These are phyloP conservation scores for Botryotinia convoluta DNA, from an alignment of 2,329 filamentous ascomycete genomes.

Conservation along the genomic window DNA sequence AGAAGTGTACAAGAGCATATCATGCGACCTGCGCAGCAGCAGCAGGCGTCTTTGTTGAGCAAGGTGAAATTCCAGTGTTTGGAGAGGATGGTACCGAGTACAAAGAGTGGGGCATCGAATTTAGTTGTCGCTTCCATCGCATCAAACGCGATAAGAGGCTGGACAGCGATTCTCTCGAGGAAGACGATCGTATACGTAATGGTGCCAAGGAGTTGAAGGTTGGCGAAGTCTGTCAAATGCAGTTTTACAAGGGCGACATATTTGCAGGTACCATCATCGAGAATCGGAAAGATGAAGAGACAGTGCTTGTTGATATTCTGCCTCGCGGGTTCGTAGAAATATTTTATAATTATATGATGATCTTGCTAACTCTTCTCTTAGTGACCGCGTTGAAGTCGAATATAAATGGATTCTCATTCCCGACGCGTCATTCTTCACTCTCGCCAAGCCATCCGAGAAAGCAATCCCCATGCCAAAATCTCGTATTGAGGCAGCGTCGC, in stretches of 20 bases:
- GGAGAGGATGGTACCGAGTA: slow-evolving; percentile 90
- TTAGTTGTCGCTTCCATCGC: slow-evolving; percentile 92
- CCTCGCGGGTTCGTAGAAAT: slow-evolving; percentile 70
- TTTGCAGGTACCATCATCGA: slow-evolving; percentile 87
- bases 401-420: slow-evolving; percentile 81
- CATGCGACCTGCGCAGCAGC: slow-evolving; percentile 92
- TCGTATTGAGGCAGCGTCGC: slow-evolving; percentile 60
- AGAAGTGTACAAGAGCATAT: slow-evolving; percentile 90
- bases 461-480: slow-evolving; percentile 69
- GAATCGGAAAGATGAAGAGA: slow-evolving; percentile 74
- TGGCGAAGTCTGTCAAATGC: slow-evolving; percentile 82
- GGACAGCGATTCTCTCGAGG: slow-evolving; percentile 66
- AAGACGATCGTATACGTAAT: slow-evolving; percentile 63
- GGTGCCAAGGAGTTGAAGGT: slow-evolving; percentile 66
- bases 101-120: slow-evolving; percentile 85
- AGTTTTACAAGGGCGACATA: slow-evolving; percentile 80
- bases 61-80: slow-evolving; percentile 80
- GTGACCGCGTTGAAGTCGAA: slow-evolving; percentile 73
- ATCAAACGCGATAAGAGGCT: slow-evolving; percentile 79
- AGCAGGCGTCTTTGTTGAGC: slow-evolving; percentile 87
- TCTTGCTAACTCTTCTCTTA: slow-evolving; percentile 46
- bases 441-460: slow-evolving; percentile 71
- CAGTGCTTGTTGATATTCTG: slow-evolving; percentile 75
- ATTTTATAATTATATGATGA: slow-evolving; percentile 19
- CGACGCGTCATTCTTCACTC: slow-evolving; percentile 65